Base-by-base conservation (phyloP, 1,284 basidiomycete genomes). In the Xerocomus amazonicus region DNA sequence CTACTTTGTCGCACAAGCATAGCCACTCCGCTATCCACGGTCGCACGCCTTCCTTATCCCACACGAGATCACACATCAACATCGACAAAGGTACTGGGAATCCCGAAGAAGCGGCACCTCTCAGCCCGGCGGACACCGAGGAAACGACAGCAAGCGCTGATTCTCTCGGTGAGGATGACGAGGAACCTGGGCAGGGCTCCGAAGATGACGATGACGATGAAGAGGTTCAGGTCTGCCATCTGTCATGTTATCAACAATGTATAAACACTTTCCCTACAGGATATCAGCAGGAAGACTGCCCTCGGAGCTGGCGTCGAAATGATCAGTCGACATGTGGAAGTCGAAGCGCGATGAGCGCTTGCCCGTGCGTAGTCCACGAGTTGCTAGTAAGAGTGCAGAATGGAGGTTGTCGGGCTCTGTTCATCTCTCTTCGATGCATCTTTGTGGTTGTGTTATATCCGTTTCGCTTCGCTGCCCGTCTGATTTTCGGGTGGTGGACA, bases 281-380 rank as follows among this genome's bases (percentile, higher is more conserved):
- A 67, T 37, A 44, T 45, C 9, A 31, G 51, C 26, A 59, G 73
- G 45, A 73, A 69, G 53, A 77, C 75, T 27, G 68, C 73, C 7
- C 59, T 79, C 6, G 75, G 81, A 23, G 85, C 85, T 10, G 83
- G 84, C 28, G 78, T 88, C 35, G 86, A 88, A 72, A 85, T 86
- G 69, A 73, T 87, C 56, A 82, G 79, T 60, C 71, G 83, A 56
- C 85, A 87, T 56, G 49, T 61, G 28, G 61, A 54, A 6, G 41
- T 47, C 27, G 58, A 59, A 45, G 44, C 32, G 43, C 60, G 58
- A 14, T 65, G 50, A 53, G 40, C 55, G 37, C 35, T 13, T 16
- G 34, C 40, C 29, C 40, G 40, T 6, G 34, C 7, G 8, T 39
- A 28, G 39, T 13, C 13, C n/a, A 14, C 44, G 44, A 33, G 44